These are phyloP conservation scores for Pythium biforme DNA, from an alignment of 352 stramenopile genomes.

Conservation along the genomic window DNA sequence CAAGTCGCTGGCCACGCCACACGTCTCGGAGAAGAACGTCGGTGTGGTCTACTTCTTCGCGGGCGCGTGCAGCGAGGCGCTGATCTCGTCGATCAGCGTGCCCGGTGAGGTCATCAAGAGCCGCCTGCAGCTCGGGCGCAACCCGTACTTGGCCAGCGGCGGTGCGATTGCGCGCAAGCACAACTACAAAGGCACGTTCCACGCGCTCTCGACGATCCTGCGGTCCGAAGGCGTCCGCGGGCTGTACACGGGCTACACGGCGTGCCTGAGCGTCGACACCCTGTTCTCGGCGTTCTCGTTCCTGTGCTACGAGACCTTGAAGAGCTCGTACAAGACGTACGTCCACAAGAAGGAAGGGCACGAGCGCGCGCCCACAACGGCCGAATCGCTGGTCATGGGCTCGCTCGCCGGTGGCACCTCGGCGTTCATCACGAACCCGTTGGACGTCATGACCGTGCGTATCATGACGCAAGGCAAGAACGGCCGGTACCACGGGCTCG, in stretches of 20 bases:
- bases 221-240: slow-evolving; percentile 57
- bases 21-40: slow-evolving; percentile 46
- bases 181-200: slow-evolving; percentile 66
- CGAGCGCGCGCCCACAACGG: slow-evolving; percentile 44
- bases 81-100: slow-evolving; percentile 72
- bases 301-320: slow-evolving; percentile 79
- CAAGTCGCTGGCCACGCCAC: slow-evolving; percentile 45
- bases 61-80: slow-evolving; percentile 57
- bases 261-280: slow-evolving; percentile 77
- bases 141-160: slow-evolving; percentile 64
- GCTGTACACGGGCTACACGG: slow-evolving; percentile 73
- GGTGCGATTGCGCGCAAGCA: slow-evolving; percentile 63
- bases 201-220: slow-evolving; percentile 65
- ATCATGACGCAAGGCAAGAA: slow-evolving; percentile 83
- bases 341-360: slow-evolving; percentile 25
- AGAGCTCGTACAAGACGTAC: slow-evolving; percentile 46
- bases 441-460: slow-evolving; percentile 77
- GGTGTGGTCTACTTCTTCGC: slow-evolving; percentile 70
- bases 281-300: slow-evolving; percentile 84
- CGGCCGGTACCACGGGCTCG: slow-evolving; percentile 58
- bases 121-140: slow-evolving; percentile 68
- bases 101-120: slow-evolving; percentile 85
- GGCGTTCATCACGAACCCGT: slow-evolving; percentile 76
- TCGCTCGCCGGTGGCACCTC: slow-evolving; percentile 55
- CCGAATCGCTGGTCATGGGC: slow-evolving; percentile 58